phyloP scores from a whole-genome alignment of 164 flowering plant species.

The Nymphaea thermarum region DNA sequence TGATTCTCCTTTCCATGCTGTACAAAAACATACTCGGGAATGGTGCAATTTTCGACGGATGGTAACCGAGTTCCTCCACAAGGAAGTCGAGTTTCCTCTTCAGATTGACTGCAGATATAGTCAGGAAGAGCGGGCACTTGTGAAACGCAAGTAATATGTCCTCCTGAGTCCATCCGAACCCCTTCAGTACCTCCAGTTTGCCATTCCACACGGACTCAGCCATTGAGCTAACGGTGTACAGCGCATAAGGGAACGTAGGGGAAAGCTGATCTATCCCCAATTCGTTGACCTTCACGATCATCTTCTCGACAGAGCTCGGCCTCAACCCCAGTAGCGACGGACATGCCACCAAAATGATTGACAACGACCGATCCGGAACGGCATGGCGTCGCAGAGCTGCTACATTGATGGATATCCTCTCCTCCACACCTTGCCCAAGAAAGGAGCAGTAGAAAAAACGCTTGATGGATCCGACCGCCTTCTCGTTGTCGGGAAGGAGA shows the following conservation, averaged over 20 bases:
- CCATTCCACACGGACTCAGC: background rate
- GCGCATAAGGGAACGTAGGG: constrained; percentile 4
- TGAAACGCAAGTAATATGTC: constrained; percentile 6
- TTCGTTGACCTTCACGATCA: background rate
- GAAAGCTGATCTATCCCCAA: constrained; percentile 3
- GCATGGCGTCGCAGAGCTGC: constrained; percentile 1
- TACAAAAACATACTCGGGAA: background rate
- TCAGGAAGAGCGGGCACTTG: constrained; percentile 4
- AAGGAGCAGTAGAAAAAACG: background rate
- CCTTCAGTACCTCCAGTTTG: constrained; percentile 2
- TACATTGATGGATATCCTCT: background rate
- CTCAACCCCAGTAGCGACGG: constrained; percentile 2
- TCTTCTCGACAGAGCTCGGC: constrained; percentile 1
- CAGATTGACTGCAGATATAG: constrained; percentile 6
- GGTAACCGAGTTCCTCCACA: background rate
- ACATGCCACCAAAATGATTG: background rate
- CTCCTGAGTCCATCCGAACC: constrained; percentile 11
- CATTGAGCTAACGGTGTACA: background rate
- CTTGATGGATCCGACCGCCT: constrained; percentile 2
- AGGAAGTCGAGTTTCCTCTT: constrained; percentile 2
- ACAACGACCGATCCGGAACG: constrained; percentile 3
- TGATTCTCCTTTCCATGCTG: constrained; percentile 8
- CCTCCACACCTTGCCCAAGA: background rate
- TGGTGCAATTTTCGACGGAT: background rate
- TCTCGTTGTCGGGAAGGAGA: constrained; percentile 1